These are phyloP conservation scores for Cinnamomum chago DNA, from an alignment of 164 flowering plant genomes.

Conservation along the genomic window DNA sequence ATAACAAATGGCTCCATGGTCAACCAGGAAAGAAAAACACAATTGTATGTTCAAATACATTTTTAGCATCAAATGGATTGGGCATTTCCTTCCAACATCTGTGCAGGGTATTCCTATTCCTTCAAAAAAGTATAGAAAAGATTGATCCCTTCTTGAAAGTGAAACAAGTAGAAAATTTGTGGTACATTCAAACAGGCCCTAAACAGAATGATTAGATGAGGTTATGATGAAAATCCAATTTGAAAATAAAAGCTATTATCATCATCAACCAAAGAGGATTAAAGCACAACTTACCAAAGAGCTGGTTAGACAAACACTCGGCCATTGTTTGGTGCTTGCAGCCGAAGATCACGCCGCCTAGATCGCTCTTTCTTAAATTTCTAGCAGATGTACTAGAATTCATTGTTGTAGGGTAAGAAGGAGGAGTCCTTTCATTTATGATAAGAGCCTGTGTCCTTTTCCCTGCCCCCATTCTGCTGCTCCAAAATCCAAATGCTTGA, in stretches of 20 bases:
- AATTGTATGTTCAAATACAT: no score
- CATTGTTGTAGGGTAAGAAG: slow-evolving; percentile 1
- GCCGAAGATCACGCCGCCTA: slow-evolving; percentile 59
- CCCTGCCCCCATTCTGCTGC: slow-evolving; percentile 41
- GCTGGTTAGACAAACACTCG: slow-evolving; percentile 41
- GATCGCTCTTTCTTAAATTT: slow-evolving; percentile 40
- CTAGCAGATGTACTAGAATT: slow-evolving; percentile 33
- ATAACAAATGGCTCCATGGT: no score
- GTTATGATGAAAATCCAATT: neutral
- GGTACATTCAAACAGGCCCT: neutral
- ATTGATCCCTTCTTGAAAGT: no score
- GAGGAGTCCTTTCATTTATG: slow-evolving; percentile 13
- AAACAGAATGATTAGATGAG: neutral
- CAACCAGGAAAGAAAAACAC: no score
- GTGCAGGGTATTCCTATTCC: no score
- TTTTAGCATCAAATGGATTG: no score
- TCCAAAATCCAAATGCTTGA: no score
- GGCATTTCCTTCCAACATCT: no score
- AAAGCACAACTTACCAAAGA: slow-evolving; percentile 53
- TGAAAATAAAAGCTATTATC: neutral
- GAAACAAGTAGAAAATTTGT: neutral
- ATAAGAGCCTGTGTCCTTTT: slow-evolving; percentile 28
- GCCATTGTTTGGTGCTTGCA: slow-evolving; percentile 40
- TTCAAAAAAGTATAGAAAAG: no score
- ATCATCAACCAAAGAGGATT: slow-evolving; percentile 10